Base-by-base conservation (phyloP, 257 asterid genomes). In the Perilla frutescens region DNA sequence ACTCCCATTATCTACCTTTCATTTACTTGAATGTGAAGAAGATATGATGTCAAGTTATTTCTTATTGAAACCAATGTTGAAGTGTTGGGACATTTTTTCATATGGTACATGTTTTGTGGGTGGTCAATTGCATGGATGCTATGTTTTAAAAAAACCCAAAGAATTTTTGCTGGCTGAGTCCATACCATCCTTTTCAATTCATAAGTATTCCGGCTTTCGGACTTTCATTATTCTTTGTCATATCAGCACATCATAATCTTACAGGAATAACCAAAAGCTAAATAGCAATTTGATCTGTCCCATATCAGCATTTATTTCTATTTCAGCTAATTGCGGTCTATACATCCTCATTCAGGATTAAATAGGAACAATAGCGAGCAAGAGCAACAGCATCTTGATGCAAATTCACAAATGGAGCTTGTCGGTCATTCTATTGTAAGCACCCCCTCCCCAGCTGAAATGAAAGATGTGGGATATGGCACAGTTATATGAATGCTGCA, bases 381-480 rank as follows among this genome's bases (percentile, higher is more conserved):
- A 74, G 89, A 77, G 67, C 82, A 80, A 68, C 88, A 82, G 71
- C 85, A 79, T 55, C 76, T 70, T 50, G 80, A 76, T 63, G 73
- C 81, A 49, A 80, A 80, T 79, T 72, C 91, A 45, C 96, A 85
- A 55, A 88, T 85, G 91, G 91, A 91, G 77, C 88, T 85, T 69
- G 88, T 86, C 72, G 87, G 97, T 31, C 97, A 87, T 84, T 91
- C 97, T 62, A 81, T 89, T 80, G 96, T 88, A 80, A 83, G 91
- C 57, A 11, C 76, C 64, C 62, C 40, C 44, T 15, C 8, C 57
- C 66, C 14, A 3, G 12, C 64, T 6, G 2, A 8, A 20, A 67
- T 54, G 10, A 50, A 67, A 67, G 44, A 67, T 54, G 31, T 48
- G 60, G 58, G 62, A 41, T 49, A 6, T 40, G 64, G 14, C 51